phyloP scores from a whole-genome alignment of 192 early-diverging fungal genomes.

The Polychytrium aggregatum region DNA sequence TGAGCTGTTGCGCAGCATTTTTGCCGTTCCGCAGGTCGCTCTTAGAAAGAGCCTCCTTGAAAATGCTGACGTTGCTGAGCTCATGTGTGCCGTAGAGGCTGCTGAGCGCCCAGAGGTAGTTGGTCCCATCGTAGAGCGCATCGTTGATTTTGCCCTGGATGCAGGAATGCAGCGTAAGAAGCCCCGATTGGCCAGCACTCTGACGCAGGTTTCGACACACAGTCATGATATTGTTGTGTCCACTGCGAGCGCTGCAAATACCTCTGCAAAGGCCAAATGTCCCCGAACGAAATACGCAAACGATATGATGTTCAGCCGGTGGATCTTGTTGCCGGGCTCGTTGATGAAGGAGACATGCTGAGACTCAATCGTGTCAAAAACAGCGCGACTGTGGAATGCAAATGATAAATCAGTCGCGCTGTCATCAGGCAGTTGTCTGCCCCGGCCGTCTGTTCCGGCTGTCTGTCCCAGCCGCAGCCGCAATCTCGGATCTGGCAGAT shows the following conservation, averaged over 20 bases:
- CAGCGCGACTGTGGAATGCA: slow-evolving; percentile 2
- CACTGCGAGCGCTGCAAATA: too few relatives aligned
- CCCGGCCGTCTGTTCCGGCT: slow-evolving; percentile 10
- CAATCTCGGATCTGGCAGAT: slow-evolving; percentile 1
- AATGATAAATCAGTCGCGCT: slow-evolving; percentile 28
- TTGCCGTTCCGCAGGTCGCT: slow-evolving; percentile 3
- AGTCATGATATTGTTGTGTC: too few relatives aligned
- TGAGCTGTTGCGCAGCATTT: slow-evolving; percentile 27
- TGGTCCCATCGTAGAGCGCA: not conserved
- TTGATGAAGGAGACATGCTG: not conserved
- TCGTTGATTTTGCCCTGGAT: not conserved
- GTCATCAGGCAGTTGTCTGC: too few relatives aligned
- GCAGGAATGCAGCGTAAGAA: not conserved
- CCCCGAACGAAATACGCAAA: slow-evolving; percentile 11
- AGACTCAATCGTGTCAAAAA: slow-evolving; percentile 2
- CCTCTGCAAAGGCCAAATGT: slow-evolving; percentile 6
- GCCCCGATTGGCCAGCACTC: not conserved
- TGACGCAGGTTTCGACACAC: too few relatives aligned
- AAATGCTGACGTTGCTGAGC: not conserved
- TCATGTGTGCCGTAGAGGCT: not conserved
- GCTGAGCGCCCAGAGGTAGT: not conserved
- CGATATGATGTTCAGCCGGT: not conserved
- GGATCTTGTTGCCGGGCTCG: not conserved
- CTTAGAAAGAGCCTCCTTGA: not conserved
- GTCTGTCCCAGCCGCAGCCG: slow-evolving; percentile 6